phyloP scores from a whole-genome alignment of 805 yeast species.

The Starmerella floris region DNA sequence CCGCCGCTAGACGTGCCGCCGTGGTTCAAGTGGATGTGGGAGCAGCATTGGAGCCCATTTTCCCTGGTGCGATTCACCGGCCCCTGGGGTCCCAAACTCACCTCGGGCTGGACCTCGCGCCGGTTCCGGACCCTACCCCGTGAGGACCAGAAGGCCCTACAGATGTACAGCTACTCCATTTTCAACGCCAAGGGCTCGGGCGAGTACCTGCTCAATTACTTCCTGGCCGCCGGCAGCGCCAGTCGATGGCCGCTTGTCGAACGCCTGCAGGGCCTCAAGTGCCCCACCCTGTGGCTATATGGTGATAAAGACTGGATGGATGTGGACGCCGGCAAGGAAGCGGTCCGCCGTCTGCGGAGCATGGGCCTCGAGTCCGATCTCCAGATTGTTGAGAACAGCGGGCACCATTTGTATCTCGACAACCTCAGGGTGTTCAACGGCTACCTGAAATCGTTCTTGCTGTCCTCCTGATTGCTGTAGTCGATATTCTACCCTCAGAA shows the following conservation, averaged over 20 bases:
- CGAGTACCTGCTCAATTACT: constrained; percentile 74
- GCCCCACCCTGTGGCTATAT: constrained; percentile 69
- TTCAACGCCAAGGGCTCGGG: constrained; percentile 86
- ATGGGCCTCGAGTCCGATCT: constrained; percentile 24
- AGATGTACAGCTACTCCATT: constrained; percentile 67
- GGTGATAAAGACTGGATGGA: constrained; percentile 72
- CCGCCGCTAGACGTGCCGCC: constrained; percentile 23
- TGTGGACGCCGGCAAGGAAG: constrained; percentile 30
- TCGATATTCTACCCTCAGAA: too few species aligned
- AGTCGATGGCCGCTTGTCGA: constrained; percentile 61
- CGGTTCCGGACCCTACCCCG: constrained; percentile 49
- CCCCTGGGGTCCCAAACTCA: constrained; percentile 69
- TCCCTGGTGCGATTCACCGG: constrained; percentile 63
- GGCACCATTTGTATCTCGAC: constrained; percentile 65
- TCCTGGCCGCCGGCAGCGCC: constrained; percentile 81
- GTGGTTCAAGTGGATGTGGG: constrained; percentile 79
- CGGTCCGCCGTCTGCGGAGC: constrained; percentile 23
- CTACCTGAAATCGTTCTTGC: not conserved
- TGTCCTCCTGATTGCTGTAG: too few species aligned
- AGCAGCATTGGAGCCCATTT: constrained; percentile 75
- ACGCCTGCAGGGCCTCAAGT: constrained; percentile 36
- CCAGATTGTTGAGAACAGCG: constrained; percentile 38
- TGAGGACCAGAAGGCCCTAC: constrained; percentile 43
- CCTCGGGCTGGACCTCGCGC: constrained; percentile 79
- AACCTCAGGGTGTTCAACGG: constrained; percentile 42